Evolutionary conservation across 2,329 filamentous ascomycete genomes (phyloP).

Genomic region (Fusarium nurragi): DNA sequence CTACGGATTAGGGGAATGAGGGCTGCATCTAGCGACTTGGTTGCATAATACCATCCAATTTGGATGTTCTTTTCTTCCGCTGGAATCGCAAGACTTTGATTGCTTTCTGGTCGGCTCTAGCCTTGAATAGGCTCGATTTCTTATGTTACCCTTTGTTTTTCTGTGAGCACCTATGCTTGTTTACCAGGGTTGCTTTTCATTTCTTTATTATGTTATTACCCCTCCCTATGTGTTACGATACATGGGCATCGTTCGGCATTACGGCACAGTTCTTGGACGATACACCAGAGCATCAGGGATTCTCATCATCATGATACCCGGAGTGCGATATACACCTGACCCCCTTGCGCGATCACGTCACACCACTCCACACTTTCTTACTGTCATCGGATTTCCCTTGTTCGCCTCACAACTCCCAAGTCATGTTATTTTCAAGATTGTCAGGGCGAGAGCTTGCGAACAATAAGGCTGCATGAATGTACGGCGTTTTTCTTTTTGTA

Average conservation of each 20-base stretch:
- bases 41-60: conserved; percentile 24
- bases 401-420: conserved; percentile 24
- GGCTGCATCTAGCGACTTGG: conserved; percentile 30
- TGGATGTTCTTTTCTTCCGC: conserved; percentile 18
- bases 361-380: conserved; percentile 51
- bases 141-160: conserved; percentile 9
- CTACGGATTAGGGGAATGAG: conserved; percentile 25
- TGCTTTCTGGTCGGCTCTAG: not conserved
- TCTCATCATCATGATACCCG: conserved; percentile 53
- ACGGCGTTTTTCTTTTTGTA: conserved; percentile 46
- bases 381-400: conserved; percentile 20
- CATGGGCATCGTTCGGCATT: conserved; percentile 43
- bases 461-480: conserved; percentile 39
- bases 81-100: not conserved
- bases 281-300: conserved; percentile 51
- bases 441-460: conserved; percentile 32
- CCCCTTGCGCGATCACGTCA: conserved; percentile 48
- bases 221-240: conserved; percentile 30
- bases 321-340: conserved; percentile 51
- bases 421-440: conserved; percentile 30
- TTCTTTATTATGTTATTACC: conserved; percentile 8
- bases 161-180: conserved; percentile 16
- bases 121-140: conserved; percentile 10
- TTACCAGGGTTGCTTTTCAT: conserved; percentile 5
- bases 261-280: conserved; percentile 47